Base-by-base conservation (phyloP, 208 protist species). In the Crithidia brevicula region DNA sequence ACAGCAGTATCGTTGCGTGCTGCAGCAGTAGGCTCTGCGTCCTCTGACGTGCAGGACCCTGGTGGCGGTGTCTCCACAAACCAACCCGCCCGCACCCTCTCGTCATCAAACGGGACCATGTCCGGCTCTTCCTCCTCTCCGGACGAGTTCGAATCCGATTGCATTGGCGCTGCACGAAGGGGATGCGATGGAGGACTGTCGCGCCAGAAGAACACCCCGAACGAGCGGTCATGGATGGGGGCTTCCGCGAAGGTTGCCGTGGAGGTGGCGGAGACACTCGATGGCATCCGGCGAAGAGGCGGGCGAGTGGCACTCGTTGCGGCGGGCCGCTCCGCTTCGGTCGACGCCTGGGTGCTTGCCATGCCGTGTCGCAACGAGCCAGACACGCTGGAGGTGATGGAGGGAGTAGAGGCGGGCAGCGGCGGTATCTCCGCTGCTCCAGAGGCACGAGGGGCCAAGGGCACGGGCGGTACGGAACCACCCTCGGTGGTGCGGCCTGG, bases 121-220 rank as follows among this genome's bases (percentile, higher is more conserved):
- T 52, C 34, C 28, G 28, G 16, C 0, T 40, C 42, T 16, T 63
- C 59, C 28, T 30, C 57, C 13, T 65, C 45, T 28, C 45, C 59
- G 5, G 31, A 18, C 18, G 45, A 54, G 45, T 42, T 3, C 27
- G 45, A 54, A 15, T 54, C n/a, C 11, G 38, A 45, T 22, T 66
- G 54, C 67, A 70, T 76, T 20, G 62, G 56, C 1, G 70, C 70
- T 0, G 42, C 52, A 4, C 56, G 11, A 4, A 70, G 22, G 0
- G 62, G 53, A n/a, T 46, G 45, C 18, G 70, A 66, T 40, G 70
- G 62, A 4, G 62, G 56, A 27, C 62, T 76, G 45, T 69, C 47
- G 7, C 56, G 56, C 40, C 42, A 53, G 4, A 57, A 76, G 47
- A 70, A 52, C 13, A 47, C 34, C 1, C 34, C 40, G 25, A 61